Base-by-base conservation (phyloP, 129 eudicot genomes). In the Pittosporum tobira region DNA sequence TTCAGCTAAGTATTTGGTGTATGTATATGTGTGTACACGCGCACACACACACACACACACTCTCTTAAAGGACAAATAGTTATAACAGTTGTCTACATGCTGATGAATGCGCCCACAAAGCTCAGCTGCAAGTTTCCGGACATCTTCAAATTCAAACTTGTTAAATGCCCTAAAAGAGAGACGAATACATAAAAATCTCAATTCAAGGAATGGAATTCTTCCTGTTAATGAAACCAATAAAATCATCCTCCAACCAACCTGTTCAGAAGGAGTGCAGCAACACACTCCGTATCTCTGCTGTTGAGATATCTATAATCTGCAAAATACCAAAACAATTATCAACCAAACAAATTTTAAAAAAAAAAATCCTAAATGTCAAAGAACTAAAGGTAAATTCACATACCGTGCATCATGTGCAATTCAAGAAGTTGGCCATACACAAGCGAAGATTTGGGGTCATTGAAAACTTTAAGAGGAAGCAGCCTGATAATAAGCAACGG, bases 31-130 rank as follows among this genome's bases (percentile, higher is more conserved):
- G n/a, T n/a, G n/a, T n/a, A n/a, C n/a, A n/a, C n/a, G n/a, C n/a
- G n/a, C n/a, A n/a, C n/a, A n/a, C n/a, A n/a, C n/a, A n/a, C n/a
- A n/a, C n/a, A n/a, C n/a, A n/a, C n/a, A n/a, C n/a, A n/a, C n/a
- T n/a, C n/a, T n/a, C n/a, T n/a, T n/a, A n/a, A n/a, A n/a, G n/a
- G n/a, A n/a, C n/a, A n/a, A n/a, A n/a, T n/a, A n/a, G n/a, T n/a
- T n/a, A n/a, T n/a, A 43, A 5, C 8, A 16, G 22, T 10, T 4
- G 31, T 69, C 44, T 80, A 85, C 97, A 61, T 80, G 47, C 38
- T 88, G 95, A 71, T 85, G 97, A 66, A 85, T 81, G 27, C 97
- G 82, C 48, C 97, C 97, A 75, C 88, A 85, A n/a, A 89, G 97
- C 70, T 89, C 97, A 51, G 97, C 95, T n/a, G 97, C 93, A 62